These are phyloP conservation scores for Camptophora hylomeconis DNA, from an alignment of 2,329 filamentous ascomycete species.

Conservation along the genomic window DNA sequence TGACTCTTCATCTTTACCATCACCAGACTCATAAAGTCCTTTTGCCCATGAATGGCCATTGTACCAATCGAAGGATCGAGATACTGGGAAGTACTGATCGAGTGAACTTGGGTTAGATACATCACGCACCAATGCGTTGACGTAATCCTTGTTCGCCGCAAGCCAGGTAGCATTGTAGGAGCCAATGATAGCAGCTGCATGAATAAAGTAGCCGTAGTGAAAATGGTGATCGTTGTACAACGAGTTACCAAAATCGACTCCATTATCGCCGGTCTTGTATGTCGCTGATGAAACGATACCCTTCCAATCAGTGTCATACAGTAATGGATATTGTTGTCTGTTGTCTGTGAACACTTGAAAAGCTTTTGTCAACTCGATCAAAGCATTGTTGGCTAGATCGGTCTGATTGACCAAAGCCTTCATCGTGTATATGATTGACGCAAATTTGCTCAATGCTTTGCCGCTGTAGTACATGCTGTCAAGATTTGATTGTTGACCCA, in stretches of 20 bases:
- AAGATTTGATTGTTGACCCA: constrained; percentile 57
- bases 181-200: constrained; percentile 71
- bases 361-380: constrained; percentile 50
- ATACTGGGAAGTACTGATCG: constrained; percentile 70
- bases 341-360: constrained; percentile 57
- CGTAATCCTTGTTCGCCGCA: constrained; percentile 58
- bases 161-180: constrained; percentile 68
- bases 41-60: constrained; percentile 89
- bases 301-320: constrained; percentile 54
- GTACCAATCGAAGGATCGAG: constrained; percentile 82
- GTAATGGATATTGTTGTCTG: constrained; percentile 48
- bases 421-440: constrained; percentile 51
- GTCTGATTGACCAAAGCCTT: constrained; percentile 50
- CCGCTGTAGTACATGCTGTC: constrained; percentile 91
- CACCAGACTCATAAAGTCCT: constrained; percentile 38
- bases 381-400: constrained; percentile 42
- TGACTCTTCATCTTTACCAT: constrained; percentile 55
- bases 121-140: constrained; percentile 76
- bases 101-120: constrained; percentile 58
- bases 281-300: constrained; percentile 66
- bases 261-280: constrained; percentile 55
- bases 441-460: constrained; percentile 72
- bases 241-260: constrained; percentile 77
- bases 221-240: constrained; percentile 58
- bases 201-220: constrained; percentile 73